Base-by-base conservation (phyloP, 108 stramenopile genomes). In the Nitzschia putrida region DNA sequence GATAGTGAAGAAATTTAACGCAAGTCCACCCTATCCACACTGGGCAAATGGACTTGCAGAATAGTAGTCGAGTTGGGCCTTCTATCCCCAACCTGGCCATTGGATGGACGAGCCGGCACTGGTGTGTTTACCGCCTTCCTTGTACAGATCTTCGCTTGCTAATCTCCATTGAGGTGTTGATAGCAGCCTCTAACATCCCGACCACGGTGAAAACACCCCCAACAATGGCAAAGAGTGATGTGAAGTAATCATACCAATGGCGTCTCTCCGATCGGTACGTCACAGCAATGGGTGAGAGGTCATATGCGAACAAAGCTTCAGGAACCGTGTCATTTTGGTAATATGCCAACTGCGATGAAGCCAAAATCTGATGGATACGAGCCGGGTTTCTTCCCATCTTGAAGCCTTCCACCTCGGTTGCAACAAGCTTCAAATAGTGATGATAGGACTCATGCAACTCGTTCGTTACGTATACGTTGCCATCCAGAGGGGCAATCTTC, bases 131-230 rank as follows among this genome's bases (percentile, higher is more conserved):
- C 4, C 29, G 29, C 29, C 29, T 34, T 34, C 29, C 29, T 3
- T 18, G 44, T 51, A 4, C 12, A 10, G 51, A 54, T 53, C 53
- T 53, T 14, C 66, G 66, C n/a, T 25, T 72, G 5, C 9, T 45
- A 16, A n/a, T 57, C 20, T 50, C 42, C 12, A 69, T 52, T 14
- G 64, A 53, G 16, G 68, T 57, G 42, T 64, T 44, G 20, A 90
- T 38, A 10, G 69, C 57, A 5, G 77, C 70, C 65, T 96, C 93
- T 22, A 98, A 50, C 70, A 98, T 75, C 16, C 98, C 97, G 5
- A 98, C 66, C 7, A 97, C 88, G 8, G 97, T 97, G 75, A 98
- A 98, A 8, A 91, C 91, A 0, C 98, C 98, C 37, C 98, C 98
- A 24, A 99, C 80, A 47, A 97, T 95, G 9, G 98, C 97, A 73